Evolutionary conservation across 768 basidiomycete species (phyloP).

Genomic region (Multifurca ochricompacta): DNA sequence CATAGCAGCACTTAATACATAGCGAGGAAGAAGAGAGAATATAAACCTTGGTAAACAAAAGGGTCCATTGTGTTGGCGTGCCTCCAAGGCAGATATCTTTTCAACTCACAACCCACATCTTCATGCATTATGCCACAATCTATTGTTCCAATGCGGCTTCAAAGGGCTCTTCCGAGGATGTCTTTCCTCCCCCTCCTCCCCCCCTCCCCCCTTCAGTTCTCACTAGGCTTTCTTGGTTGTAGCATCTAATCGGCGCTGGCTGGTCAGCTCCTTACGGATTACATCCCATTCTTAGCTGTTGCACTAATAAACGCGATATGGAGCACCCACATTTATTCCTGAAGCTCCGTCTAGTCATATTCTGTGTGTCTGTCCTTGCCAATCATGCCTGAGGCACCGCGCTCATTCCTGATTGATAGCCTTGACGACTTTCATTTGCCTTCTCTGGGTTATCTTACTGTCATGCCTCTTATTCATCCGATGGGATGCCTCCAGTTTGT

Average conservation of each 20-base stretch:
- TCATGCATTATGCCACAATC: too few relatives aligned
- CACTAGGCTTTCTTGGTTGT: neutral
- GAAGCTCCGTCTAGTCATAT: conserved; percentile 23
- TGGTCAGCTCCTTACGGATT: conserved; percentile 11
- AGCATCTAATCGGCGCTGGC: conserved; percentile 9
- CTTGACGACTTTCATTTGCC: conserved; percentile 35
- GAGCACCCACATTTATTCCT: conserved; percentile 23
- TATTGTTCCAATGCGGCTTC: conserved; percentile 9
- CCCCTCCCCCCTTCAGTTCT: too few relatives aligned
- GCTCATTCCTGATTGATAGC: conserved; percentile 27
- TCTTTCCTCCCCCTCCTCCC: neutral
- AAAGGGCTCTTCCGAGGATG: neutral
- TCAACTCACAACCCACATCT: too few relatives aligned
- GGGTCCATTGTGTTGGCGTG: too few relatives aligned
- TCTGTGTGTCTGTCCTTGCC: conserved; percentile 22
- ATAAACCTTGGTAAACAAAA: too few relatives aligned
- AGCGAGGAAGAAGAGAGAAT: neutral
- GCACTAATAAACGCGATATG: conserved; percentile 13
- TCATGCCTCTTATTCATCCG: conserved; percentile 39
- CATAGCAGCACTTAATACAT: conserved; percentile 3
- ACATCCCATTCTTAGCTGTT: neutral
- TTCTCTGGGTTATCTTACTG: conserved; percentile 43
- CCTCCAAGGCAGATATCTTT: too few relatives aligned
- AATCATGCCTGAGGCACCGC: neutral
- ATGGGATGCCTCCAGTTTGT: conserved; percentile 37